Evolutionary conservation across 192 early-diverging fungal species (phyloP), one percentile per base, ranked within the genome.

Genomic region (Entomortierella parvispora): DNA sequence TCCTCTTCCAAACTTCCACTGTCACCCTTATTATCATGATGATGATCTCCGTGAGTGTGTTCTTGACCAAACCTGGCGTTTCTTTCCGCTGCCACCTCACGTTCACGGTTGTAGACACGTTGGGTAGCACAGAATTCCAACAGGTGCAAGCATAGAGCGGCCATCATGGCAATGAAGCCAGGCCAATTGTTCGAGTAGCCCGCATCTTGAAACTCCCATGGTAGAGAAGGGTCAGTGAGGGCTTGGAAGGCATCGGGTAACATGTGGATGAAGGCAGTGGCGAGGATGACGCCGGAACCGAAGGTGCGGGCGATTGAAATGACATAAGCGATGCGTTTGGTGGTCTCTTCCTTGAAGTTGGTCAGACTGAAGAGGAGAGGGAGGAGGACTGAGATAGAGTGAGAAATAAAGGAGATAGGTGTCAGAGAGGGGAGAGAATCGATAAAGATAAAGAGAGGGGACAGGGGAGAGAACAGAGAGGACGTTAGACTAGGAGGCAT

Each of bases 231-330:
- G 52, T 87, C 81, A 0, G 84, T 71, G 2, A 90, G 69, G 25
- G 79, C 65, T 45, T 69, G 56, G 7, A 83, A 76, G 4, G 87
- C 82, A 12, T 78, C 78, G 17, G 89, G 86, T 0, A 93, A 64
- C 92, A 93, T 92, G 58, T 93, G 92, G 45, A 93, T 87, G 51
- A 93, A 91, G 6, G 86, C 87, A 17, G 92, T 93, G 49, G 92
- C 89, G 32, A 93, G 66, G 57, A 93, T 91, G n/a, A 92, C 89
- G 2, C 90, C 92, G 7, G 89, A 86, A 14, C 89, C 87, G 65
- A 90, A 89, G 46, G 86, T 86, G 49, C 84, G 84, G 29, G 82
- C 83, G 1, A 68, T 72, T 4, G 80, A 74, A 14, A 90, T 56
- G 1, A 82, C 55, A 8, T 44, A 45, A 11, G 68, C 68, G 22